Evolutionary conservation across 2,329 filamentous ascomycete species (phyloP).

Genomic region (Cyclaneusma minus): DNA sequence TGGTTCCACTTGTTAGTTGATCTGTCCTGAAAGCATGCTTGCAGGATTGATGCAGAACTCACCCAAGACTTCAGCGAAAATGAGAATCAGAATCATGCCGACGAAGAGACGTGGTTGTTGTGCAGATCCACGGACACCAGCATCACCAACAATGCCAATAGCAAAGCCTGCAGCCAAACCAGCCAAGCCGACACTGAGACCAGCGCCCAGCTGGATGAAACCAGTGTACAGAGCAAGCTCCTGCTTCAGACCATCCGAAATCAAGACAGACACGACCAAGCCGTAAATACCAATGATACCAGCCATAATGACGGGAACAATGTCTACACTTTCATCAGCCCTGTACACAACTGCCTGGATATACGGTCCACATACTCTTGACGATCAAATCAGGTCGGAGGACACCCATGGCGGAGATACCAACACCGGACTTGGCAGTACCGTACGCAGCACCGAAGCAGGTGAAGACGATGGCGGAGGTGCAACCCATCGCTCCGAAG

Average conservation of each 20-base stretch:
- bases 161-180: constrained; percentile 76
- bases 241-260: constrained; percentile 66
- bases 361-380: constrained; percentile 60
- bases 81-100: constrained; percentile 70
- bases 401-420: constrained; percentile 97
- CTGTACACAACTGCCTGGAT: not conserved
- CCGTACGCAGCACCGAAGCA: constrained; percentile 81
- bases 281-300: constrained; percentile 99
- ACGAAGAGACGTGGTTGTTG: constrained; percentile 55
- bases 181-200: constrained; percentile 66
- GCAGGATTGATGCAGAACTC: constrained; percentile 10
- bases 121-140: constrained; percentile 74
- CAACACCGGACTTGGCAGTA: constrained; percentile 97
- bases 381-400: constrained; percentile 95
- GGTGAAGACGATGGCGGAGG: constrained; percentile 87
- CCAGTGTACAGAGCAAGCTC: constrained; percentile 58
- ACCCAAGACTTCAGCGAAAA: constrained; percentile 80
- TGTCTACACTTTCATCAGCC: constrained; percentile 43
- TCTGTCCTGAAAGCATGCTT: constrained; percentile 5
- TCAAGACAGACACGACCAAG: constrained; percentile 74
- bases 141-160: constrained; percentile 78
- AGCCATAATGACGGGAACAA: constrained; percentile 99
- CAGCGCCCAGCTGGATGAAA: constrained; percentile 75
- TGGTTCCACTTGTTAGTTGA: constrained; percentile 22
- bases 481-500: constrained; percentile 96